Evolutionary conservation across 257 asterid genomes (phyloP), one percentile per base, ranked within the genome.

Genomic region (Solanum tarijense): DNA sequence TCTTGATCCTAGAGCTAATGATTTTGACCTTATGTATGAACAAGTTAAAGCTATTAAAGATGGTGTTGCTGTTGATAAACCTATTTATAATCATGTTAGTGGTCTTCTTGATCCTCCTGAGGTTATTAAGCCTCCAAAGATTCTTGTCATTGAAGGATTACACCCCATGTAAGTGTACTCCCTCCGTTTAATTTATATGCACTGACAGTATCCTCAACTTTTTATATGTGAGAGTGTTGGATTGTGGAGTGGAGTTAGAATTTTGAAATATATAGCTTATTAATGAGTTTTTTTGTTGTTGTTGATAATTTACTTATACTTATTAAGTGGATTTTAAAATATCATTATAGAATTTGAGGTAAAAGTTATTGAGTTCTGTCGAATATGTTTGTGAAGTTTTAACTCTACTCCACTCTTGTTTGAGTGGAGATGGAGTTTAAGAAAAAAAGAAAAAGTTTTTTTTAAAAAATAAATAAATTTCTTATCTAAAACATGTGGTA

Each of bases 81-180:
- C 98, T 5, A 97, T 97, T 62, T 97, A 97, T 72, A 97, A 97
- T 18, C 99, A 97, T 79, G 99, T 96, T 72, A 90, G 93, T 60
- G 99, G 99, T 0, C 92, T 97, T 87, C 89, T 97, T 72, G 99
- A 97, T 84, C 98, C 99, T 32, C 96, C 99, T 4, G 99, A 97
- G 89, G 89, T 89, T 73, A 96, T 94, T 88, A 93, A 94, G 14
- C 98, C 99, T 20, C 99, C 99, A 75, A 97, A 97, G 95, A 97
- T 97, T 84, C 94, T 97, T 66, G 99, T 97, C 52, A 96, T 97
- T 66, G 99, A 97, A 93, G 99, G 99, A 12, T 90, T 97, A 32
- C 99, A 97, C 86, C 99, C 99, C 88, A 95, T 97, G 99, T 97
- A 93, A 94, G 98, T 91, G 98, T 91, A n/a, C 34, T 20, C 2